Percentiles rank a stretch among this genome's conserved stretches.
Conservation (phyloP, 2,329 filamentous ascomycete genomes). For the Akanthomyces uredinophilus region DNA sequence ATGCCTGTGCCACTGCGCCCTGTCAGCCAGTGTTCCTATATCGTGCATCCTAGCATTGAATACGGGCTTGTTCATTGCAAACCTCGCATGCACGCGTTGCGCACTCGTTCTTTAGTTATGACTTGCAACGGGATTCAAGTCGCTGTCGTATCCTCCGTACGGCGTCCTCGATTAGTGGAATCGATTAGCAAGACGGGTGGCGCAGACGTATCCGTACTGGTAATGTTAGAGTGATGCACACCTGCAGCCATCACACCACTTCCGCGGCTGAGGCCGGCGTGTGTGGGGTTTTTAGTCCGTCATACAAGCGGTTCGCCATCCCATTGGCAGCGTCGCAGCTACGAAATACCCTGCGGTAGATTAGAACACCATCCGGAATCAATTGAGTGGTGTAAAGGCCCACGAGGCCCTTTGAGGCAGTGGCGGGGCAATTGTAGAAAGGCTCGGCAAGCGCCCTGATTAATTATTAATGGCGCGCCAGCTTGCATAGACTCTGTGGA, state of each 20-base stretch:
- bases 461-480: too few relatives aligned
- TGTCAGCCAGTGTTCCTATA: neutral
- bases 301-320: neutral
- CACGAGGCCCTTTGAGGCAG: too few relatives aligned
- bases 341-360: neutral
- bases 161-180: neutral
- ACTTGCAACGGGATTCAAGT: neutral
- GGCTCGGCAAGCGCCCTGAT: too few relatives aligned
- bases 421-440: too few relatives aligned
- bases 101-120: neutral
- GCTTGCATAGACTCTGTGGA: too few relatives aligned
- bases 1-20: neutral
- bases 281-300: neutral
- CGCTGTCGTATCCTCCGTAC: neutral
- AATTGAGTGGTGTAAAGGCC: neutral
- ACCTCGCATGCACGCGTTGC: neutral
- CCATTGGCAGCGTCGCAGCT: neutral
- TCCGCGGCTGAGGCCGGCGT: neutral
- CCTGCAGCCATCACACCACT: conserved; percentile 5
- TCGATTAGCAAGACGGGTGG: too few relatives aligned
- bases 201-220: too few relatives aligned
- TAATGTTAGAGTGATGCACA: neutral
- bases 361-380: neutral
- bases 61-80: neutral
- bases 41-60: neutral